These are phyloP conservation scores for Epichloe sylvatica DNA, from an alignment of 2,329 filamentous ascomycete species.

Conservation along the genomic window DNA sequence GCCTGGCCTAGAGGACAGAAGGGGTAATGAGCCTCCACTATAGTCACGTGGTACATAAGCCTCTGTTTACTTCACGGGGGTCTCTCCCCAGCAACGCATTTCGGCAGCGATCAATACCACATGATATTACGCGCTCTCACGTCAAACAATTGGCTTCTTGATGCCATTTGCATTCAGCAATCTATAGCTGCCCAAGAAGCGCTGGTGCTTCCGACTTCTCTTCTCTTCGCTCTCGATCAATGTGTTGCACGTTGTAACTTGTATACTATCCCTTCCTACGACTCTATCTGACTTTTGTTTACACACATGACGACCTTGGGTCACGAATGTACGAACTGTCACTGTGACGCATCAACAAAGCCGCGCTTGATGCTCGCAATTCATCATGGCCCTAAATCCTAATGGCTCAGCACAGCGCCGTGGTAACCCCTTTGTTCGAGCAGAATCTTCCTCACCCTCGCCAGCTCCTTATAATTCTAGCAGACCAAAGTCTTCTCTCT, in stretches of 20 bases:
- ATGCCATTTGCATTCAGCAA: slow-evolving; percentile 14
- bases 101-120: slow-evolving; percentile 6
- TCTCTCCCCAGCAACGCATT: slow-evolving; percentile 15
- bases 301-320: slow-evolving; percentile 6
- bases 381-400: slow-evolving; percentile 22
- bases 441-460: slow-evolving; percentile 37
- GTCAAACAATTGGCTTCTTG: slow-evolving; percentile 6
- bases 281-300: slow-evolving; percentile 12
- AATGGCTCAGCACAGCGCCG: slow-evolving; percentile 49
- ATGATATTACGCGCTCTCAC: not conserved
- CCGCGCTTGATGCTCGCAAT: slow-evolving; percentile 11
- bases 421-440: slow-evolving; percentile 66
- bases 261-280: not conserved
- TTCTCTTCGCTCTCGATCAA: slow-evolving; percentile 3
- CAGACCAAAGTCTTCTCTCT: slow-evolving; percentile 63
- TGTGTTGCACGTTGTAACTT: not conserved
- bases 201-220: slow-evolving; percentile 13
- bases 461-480: slow-evolving; percentile 38
- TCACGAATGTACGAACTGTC: not conserved
- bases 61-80: slow-evolving; percentile 17
- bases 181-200: slow-evolving; percentile 11
- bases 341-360: slow-evolving; percentile 3
- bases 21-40: not conserved
- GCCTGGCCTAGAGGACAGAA: not conserved
- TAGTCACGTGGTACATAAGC: slow-evolving; percentile 11